Base-by-base conservation (phyloP, 2,329 filamentous ascomycete species). In the Verticillium klebahnii region DNA sequence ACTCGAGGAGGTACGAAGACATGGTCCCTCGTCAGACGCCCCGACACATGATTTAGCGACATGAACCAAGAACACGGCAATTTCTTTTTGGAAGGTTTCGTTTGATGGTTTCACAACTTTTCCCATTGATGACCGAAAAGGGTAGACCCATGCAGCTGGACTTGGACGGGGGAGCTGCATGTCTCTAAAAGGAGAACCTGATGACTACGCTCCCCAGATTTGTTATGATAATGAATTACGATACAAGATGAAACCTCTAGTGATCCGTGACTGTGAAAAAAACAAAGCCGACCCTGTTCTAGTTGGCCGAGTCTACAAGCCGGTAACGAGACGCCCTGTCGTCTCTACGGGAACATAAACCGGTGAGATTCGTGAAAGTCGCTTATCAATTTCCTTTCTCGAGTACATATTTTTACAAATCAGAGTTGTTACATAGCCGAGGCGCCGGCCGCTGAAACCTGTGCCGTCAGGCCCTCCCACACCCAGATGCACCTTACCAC, bases 401-500 rank as follows among this genome's bases (percentile, higher is more conserved):
- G 19, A 50, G 45, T 50, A 50, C 45, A 50, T 50, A 25, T 8
- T 50, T 50, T 50, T 50, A 50, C 45, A 50, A 50, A 50, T 50
- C 45, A 50, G 45, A 50, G 45, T 8, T 50, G 19, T 23, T 50
- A 50, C 45, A 50, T 50, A n/a, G 12, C n/a, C 45, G 11, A 50
- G n/a, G 2, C 12, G 19, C 23, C 19, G 45, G 45, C 19, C 45
- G n/a, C 23, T 50, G 45, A n/a, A 50, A 50, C n/a, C 45, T 25
- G 19, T 14, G 45, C 45, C 45, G 19, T 8, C 19, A 23, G 19
- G 19, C 45, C 9, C n/a, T 50, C 19, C 45, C 19, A n/a, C 4
- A n/a, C n/a, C 45, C 25, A 6, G 6, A 5, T n/a, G 45, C 19
- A 14, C 5, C 19, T 23, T 56, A 98, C 94, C 94, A 99, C 64